Base-by-base conservation (phyloP, 2,329 filamentous ascomycete genomes). In the Ophiostoma ulmi region DNA sequence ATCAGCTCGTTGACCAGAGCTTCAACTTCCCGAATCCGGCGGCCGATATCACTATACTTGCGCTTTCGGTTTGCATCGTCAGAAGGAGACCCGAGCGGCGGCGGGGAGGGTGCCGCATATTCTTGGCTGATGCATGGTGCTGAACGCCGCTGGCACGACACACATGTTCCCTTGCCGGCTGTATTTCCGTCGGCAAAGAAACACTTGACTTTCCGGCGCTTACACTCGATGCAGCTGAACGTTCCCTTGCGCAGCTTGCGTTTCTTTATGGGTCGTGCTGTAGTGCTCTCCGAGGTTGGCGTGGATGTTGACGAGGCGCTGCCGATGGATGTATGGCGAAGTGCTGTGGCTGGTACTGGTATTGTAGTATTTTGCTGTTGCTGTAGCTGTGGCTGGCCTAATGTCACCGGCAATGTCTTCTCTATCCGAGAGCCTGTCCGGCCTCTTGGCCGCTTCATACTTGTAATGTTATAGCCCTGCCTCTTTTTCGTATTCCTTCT, bases 201-300 rank as follows among this genome's bases (percentile, higher is more conserved):
- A 73, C 85, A 87, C 4, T 80, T 78, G 11, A 83, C 80, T 77
- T 87, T 87, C 38, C 84, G 81, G 66, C 82, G 80, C 76, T 73
- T 73, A 70, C 85, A 87, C 73, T 86, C 84, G 83, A 83, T 86
- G 75, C 85, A 87, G 72, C 84, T 86, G 36, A 78, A 80, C 0
- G 85, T 87, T n/a, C 85, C 85, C 69, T 85, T 87, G 26, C 84
- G 82, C 31, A 85, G 69, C 61, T 68, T 72, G 48, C 71, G 71
- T 31, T 69, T 69, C 36, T 73, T 71, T 8, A 41, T 31, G 10
- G 63, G 36, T 3, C 5, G 20, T 10, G 35, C 61, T 20, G 31
- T 26, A 6, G 26, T 35, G 58, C 26, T 63, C 35, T 63, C 26
- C 26, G 58, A 63, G 1, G 52, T 58, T 13, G 52, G 17, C 11